phyloP scores from a whole-genome alignment of 2,329 filamentous ascomycete species.

The Grosmannia serpens region DNA sequence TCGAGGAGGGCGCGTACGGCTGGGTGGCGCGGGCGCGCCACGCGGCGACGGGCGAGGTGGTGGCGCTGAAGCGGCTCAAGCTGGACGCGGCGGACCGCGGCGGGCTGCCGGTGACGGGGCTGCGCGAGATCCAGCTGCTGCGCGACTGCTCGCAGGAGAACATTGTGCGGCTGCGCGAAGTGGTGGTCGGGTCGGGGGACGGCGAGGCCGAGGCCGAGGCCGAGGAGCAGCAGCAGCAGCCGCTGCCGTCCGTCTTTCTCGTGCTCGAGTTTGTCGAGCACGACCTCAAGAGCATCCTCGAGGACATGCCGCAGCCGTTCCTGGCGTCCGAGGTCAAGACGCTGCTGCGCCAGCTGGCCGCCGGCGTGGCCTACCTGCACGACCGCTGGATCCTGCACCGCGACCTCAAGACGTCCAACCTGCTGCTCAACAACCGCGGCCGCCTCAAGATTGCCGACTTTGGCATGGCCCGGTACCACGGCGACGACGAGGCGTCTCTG shows the following conservation, averaged over 20 bases:
- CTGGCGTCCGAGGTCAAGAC: conserved; percentile 87
- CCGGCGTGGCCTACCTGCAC: conserved; percentile 77
- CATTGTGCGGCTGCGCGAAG: conserved; percentile 70
- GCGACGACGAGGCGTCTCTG: conserved; percentile 30
- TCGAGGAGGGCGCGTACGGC: conserved; percentile 94
- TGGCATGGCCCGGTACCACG: conserved; percentile 84
- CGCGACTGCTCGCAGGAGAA: conserved; percentile 71
- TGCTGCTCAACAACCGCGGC: conserved; percentile 90
- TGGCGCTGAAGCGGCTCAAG: conserved; percentile 90
- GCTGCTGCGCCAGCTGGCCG: conserved; percentile 69
- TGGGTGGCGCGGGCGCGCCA: conserved; percentile 81
- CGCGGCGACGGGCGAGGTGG: conserved; percentile 60
- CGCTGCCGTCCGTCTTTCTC: conserved; percentile 52
- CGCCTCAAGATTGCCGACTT: conserved; percentile 95
- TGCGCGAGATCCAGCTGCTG: conserved; percentile 88
- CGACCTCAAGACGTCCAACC: conserved; percentile 86
- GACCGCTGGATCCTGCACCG: conserved; percentile 84
- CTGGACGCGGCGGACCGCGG: conserved; percentile 62
- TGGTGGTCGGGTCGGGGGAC: conserved; percentile 55
- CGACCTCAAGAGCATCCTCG: conserved; percentile 84
- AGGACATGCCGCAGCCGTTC: conserved; percentile 91
- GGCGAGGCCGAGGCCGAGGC: conserved; percentile 36
- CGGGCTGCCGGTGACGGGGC: conserved; percentile 80
- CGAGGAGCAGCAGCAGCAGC: conserved; percentile 10
- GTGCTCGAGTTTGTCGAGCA: conserved; percentile 98